A percentile compares a stretch with the other conserved stretches of the same genome.
phyloP scores from a whole-genome alignment of 2,329 filamentous ascomycete genomes.

The Colletotrichum tropicale region DNA sequence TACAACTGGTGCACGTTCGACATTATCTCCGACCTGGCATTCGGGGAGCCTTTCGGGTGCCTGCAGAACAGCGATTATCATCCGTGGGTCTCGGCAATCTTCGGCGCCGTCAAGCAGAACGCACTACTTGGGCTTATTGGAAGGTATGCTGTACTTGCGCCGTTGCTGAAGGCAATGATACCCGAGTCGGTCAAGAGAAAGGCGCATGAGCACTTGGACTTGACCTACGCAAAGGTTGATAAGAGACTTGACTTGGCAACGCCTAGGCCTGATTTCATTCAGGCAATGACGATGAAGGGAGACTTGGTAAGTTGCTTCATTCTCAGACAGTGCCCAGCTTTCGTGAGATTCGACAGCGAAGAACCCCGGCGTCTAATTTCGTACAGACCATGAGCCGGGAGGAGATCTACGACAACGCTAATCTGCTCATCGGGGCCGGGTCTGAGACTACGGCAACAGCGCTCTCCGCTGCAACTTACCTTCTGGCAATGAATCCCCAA shows the following conservation, averaged over 20 bases:
- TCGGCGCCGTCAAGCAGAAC: background rate
- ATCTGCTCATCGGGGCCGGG: constrained; percentile 23
- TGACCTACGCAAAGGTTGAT: background rate
- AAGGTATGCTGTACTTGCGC: background rate
- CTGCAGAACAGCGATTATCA: background rate
- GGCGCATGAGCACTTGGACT: background rate
- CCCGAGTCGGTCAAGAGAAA: background rate
- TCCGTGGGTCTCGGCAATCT: background rate
- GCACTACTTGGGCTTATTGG: background rate
- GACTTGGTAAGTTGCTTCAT: background rate
- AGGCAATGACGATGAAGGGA: background rate
- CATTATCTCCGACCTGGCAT: background rate
- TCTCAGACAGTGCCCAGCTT: background rate
- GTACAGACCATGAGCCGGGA: background rate
- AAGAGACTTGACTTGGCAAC: background rate
- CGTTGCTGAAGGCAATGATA: background rate
- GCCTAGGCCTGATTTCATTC: background rate
- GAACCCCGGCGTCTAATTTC: background rate
- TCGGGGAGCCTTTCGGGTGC: background rate
- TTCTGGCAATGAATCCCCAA: background rate
- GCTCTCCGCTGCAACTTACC: background rate
- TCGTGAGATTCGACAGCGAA: background rate
- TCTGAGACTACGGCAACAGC: background rate
- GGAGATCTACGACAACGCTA: constrained; percentile 13
- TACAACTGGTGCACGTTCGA: background rate